phyloP scores from a whole-genome alignment of 495 filamentous ascomycete species.

The Annulohypoxylon moriforme region DNA sequence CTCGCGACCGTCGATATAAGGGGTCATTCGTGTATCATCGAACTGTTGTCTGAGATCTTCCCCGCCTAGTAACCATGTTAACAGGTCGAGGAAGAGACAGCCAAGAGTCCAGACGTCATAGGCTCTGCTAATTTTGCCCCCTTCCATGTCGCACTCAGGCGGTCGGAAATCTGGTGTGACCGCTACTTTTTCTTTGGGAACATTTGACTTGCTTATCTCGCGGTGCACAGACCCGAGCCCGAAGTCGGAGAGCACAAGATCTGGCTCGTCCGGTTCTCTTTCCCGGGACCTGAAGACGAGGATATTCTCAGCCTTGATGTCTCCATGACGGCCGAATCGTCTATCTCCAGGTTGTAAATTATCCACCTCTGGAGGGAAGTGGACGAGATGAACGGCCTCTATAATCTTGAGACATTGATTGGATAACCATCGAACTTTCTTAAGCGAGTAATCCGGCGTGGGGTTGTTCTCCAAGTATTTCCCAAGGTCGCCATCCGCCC shows the following conservation, averaged over 20 bases:
- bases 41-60: slow-evolving; percentile 10
- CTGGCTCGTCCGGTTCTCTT: neutral
- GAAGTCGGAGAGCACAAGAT: slow-evolving; percentile 28
- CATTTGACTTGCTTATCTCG: slow-evolving; percentile 20
- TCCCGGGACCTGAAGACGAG: slow-evolving; percentile 23
- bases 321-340: slow-evolving; percentile 27
- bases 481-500: slow-evolving; percentile 35
- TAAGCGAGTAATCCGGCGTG: neutral
- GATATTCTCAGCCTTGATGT: slow-evolving; percentile 41
- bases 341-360: neutral
- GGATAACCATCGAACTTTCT: slow-evolving; percentile 26
- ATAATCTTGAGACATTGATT: slow-evolving; percentile 26
- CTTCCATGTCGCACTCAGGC: slow-evolving; percentile 36
- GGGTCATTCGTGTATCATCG: neutral
- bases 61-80: slow-evolving; percentile 51
- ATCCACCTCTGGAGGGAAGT: slow-evolving; percentile 10
- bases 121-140: slow-evolving; percentile 32
- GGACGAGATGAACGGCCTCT: slow-evolving; percentile 26
- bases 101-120: slow-evolving; percentile 56
- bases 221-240: slow-evolving; percentile 21
- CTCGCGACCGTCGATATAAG: neutral
- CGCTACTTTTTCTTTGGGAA: slow-evolving; percentile 20
- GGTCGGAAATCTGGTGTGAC: slow-evolving; percentile 36
- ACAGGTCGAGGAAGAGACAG: slow-evolving; percentile 52
- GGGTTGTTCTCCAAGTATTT: slow-evolving; percentile 19